Conservation (phyloP, 1,284 basidiomycete species). For the Puccinia hordei region DNA sequence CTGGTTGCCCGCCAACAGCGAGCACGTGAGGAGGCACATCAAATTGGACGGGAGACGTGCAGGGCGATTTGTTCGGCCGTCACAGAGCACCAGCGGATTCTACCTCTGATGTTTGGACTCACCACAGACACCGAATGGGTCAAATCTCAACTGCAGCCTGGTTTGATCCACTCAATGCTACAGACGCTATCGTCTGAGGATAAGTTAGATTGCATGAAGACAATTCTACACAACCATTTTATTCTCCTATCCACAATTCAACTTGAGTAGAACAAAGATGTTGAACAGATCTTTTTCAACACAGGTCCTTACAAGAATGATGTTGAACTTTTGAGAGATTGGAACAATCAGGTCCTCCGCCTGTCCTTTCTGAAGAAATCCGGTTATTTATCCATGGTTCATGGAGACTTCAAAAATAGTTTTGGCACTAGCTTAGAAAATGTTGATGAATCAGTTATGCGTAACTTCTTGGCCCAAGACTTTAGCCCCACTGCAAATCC, state of each 20-base stretch:
- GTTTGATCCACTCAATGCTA: conserved; percentile 2
- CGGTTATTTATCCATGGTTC: not conserved
- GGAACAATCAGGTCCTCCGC: not conserved
- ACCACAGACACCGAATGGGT: not conserved
- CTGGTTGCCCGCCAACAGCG: not conserved
- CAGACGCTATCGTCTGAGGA: not conserved
- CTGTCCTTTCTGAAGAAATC: not conserved
- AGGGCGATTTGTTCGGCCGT: too few relatives aligned
- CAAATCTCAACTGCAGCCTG: not conserved
- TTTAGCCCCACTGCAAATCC: not conserved
- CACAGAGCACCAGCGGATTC: too few relatives aligned
- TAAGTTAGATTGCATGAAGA: not conserved
- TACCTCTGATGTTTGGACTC: not conserved
- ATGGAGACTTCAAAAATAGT: not conserved
- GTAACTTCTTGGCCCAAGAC: not conserved
- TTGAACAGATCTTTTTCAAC: not conserved
- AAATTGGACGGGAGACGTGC: conserved; percentile 5
- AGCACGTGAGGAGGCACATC: not conserved
- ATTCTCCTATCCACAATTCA: not conserved
- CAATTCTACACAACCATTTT: conserved; percentile 22
- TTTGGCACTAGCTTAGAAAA: not conserved
- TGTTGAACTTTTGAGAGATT: not conserved
- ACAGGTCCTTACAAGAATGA: not conserved
- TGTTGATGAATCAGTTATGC: not conserved
- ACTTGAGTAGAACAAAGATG: not conserved